Percentiles rank a stretch among this genome's conserved stretches.
These are phyloP conservation scores for Triticum timopheevii DNA, from an alignment of 176 grass and related monocot genomes.

Conservation along the genomic window DNA sequence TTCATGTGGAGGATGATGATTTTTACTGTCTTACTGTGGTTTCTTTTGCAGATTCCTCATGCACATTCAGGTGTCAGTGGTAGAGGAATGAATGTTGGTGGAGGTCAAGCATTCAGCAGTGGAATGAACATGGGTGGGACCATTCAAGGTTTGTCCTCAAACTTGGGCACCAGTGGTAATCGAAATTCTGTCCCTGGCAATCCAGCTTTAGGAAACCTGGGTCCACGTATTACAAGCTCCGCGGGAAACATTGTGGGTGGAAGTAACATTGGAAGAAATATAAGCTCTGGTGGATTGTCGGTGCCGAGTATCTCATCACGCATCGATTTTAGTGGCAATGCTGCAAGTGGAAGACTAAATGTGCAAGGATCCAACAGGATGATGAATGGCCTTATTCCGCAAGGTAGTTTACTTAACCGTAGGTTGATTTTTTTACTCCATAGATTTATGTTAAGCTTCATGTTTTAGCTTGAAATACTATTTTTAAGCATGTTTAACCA, in stretches of 20 bases:
- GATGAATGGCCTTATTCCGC: conserved; percentile 78
- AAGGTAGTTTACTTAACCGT: conserved; percentile 49
- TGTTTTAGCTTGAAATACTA: not conserved
- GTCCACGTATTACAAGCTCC: conserved; percentile 66
- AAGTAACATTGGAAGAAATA: conserved; percentile 88
- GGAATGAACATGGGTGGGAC: conserved; percentile 76
- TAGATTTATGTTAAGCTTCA: conserved; percentile 8
- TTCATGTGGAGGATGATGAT: conserved; percentile 26
- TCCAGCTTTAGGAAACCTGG: conserved; percentile 75
- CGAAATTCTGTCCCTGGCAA: conserved; percentile 79
- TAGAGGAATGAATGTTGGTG: conserved; percentile 80
- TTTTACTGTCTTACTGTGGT: conserved; percentile 9
- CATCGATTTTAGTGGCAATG: conserved; percentile 66
- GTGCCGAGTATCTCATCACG: conserved; percentile 67
- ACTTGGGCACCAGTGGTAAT: conserved; percentile 57
- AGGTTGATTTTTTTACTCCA: not conserved
- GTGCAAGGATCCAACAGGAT: conserved; percentile 85
- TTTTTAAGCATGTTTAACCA: not conserved
- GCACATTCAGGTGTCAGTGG: conserved; percentile 69
- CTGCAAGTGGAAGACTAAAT: conserved; percentile 63
- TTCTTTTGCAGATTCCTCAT: conserved; percentile 75
- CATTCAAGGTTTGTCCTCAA: conserved; percentile 81
- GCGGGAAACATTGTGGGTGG: conserved; percentile 78
- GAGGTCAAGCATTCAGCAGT: conserved; percentile 72
- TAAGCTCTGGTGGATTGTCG: conserved; percentile 69